Conservation (phyloP, 192 early-diverging fungal species). For the Backusella morwellensis region DNA sequence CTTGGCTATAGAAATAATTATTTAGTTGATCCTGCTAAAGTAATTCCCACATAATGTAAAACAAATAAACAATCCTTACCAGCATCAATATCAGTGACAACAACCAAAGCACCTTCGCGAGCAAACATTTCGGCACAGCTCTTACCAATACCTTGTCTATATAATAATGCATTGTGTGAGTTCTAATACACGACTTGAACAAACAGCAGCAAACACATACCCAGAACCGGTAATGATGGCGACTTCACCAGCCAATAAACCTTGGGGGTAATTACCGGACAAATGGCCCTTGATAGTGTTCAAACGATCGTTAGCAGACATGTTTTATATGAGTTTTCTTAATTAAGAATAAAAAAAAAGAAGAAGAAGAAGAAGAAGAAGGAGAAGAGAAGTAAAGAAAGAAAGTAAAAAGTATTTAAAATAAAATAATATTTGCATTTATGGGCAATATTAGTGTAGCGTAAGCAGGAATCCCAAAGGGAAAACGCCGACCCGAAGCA, state of each 20-base stretch:
- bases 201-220: slow-evolving; percentile 26
- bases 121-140: slow-evolving; percentile 90
- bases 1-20: slow-evolving; percentile 40
- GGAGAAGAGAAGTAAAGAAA: background rate
- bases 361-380: background rate
- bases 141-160: slow-evolving; percentile 79
- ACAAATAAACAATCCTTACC: slow-evolving; percentile 27
- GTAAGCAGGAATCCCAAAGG: background rate
- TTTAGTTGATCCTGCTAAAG: background rate
- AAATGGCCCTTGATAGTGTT: slow-evolving; percentile 40
- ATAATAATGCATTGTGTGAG: background rate
- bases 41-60: background rate
- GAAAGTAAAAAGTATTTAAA: background rate
- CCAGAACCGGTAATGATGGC: slow-evolving; percentile 67
- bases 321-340: background rate
- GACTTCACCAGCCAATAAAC: slow-evolving; percentile 56
- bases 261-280: slow-evolving; percentile 44
- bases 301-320: slow-evolving; percentile 39
- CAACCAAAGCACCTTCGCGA: slow-evolving; percentile 84
- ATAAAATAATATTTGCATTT: background rate
- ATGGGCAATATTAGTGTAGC: background rate
- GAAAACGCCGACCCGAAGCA: slow-evolving; percentile 4
- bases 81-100: slow-evolving; percentile 91
- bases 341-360: background rate
- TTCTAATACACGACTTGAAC: background rate